phyloP scores from a whole-genome alignment of 257 asterid species.

The Linaria vulgaris region DNA sequence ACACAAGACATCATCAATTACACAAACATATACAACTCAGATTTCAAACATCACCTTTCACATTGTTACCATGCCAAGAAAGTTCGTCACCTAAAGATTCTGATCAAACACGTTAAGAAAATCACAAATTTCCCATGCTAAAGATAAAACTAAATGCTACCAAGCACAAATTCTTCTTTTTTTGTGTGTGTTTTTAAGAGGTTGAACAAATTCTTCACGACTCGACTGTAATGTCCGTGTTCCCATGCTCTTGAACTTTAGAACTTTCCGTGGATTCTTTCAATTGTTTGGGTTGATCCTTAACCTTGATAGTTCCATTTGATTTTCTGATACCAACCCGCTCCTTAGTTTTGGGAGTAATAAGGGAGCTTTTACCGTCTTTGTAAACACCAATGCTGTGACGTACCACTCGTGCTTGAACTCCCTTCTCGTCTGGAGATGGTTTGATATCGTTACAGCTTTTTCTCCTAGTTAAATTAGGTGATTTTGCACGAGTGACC shows the following conservation, averaged over 20 bases:
- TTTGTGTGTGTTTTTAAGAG: too few species aligned
- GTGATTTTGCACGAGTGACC: constrained; percentile 95
- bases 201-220: constrained; percentile 29
- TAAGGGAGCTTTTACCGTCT: constrained; percentile 41
- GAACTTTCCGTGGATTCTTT: constrained; percentile 41
- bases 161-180: too few species aligned
- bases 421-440: constrained; percentile 47
- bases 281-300: constrained; percentile 33
- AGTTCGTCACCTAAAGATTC: neutral
- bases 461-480: constrained; percentile 55
- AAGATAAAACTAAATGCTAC: too few species aligned
- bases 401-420: constrained; percentile 37
- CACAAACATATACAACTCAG: constrained; percentile 19
- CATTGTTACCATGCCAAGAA: constrained; percentile 18
- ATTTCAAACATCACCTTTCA: constrained; percentile 12
- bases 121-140: too few species aligned
- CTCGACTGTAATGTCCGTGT: constrained; percentile 38
- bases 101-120: neutral
- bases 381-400: constrained; percentile 53
- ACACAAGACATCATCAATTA: constrained; percentile 7
- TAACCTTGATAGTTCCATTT: constrained; percentile 25
- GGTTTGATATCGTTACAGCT: constrained; percentile 65
- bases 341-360: constrained; percentile 50
- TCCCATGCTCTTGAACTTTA: constrained; percentile 24
- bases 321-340: constrained; percentile 33